phyloP scores from a whole-genome alignment of 208 protist genomes.

The Leishmania martiniquensis region DNA sequence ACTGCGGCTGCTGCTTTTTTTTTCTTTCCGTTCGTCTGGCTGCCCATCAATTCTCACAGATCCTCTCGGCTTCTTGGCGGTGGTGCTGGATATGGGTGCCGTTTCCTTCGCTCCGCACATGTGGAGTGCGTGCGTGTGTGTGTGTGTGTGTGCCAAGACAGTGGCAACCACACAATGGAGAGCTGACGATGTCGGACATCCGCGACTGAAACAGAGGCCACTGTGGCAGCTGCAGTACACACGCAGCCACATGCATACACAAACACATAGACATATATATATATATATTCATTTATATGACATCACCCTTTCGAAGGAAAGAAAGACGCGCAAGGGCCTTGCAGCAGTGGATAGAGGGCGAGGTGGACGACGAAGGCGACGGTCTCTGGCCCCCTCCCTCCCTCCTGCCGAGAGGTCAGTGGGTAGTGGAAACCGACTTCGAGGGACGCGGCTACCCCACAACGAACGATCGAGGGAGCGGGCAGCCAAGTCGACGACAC shows the following conservation, averaged over 20 bases:
- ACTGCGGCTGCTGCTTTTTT: no score
- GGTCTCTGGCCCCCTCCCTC: no score
- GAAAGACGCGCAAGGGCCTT: background rate
- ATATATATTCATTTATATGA: background rate
- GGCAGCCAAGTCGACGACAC: no score
- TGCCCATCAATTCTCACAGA: no score
- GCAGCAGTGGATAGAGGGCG: background rate
- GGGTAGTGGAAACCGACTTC: no score
- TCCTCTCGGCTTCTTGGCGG: no score
- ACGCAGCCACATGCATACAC: background rate
- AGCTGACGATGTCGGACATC: background rate
- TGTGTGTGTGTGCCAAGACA: background rate
- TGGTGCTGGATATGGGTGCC: no score
- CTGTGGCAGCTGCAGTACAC: background rate
- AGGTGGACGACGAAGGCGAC: background rate
- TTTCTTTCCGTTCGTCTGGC: no score
- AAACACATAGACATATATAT: background rate
- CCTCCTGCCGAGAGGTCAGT: no score
- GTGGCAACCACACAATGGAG: background rate
- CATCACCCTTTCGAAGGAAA: background rate
- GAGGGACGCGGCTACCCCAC: no score
- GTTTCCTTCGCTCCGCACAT: no score
- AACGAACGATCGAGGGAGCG: no score
- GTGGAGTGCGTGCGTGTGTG: background rate
- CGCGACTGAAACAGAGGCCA: background rate